Base-by-base conservation (phyloP, 495 filamentous ascomycete species). In the Lophiotrema nucula region DNA sequence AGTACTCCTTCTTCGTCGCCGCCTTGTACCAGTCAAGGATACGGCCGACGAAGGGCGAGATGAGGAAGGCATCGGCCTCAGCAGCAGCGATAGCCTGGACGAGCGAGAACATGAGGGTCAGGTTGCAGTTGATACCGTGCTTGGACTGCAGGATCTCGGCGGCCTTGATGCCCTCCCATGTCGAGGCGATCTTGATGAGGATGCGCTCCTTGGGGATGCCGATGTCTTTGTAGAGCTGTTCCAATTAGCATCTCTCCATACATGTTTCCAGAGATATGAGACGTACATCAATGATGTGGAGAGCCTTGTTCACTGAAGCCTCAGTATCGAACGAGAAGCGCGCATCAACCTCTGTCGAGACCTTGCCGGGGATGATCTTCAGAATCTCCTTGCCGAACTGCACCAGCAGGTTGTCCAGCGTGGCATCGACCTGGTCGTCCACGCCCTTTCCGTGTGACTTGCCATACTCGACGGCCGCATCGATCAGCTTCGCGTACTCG, bases 11-110 rank as follows among this genome's bases (percentile, higher is more conserved):
- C 84, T 95, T 95, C 68, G 87, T 90, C 58, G 86, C 79, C 47
- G 89, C 89, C 88, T 99, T 99, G 86, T 88, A 96, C 92, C 92
- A 99, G 78, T 99, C 93, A 55, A 99, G 87, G 74, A 99, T 99
- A 74, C 93, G 91, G 74, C 93, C 93, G 59, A 99, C 93, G 80
- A 99, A 99, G 72, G 93, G 93, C 27, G 95, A 97, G 80, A 99
- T 97, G 69, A 99, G 86, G 89, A 87, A 97, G 66, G 93, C 90
- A 70, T 90, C 90, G 60, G 95, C 93, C 80, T 98, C 93, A 48
- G 93, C 93, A 65, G 86, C 93, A 63, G 91, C 91, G 72, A 97
- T 95, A 69, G 93, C 93, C 83, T 99, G 93, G 56, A 87, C 83
- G 57, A 86, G 78, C 19, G 93, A 97, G 85, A 99, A 99, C 87